A percentile compares a stretch with the other conserved stretches of the same genome.
Conservation (phyloP, 257 asterid genomes). For the Solanum bukasovii region DNA sequence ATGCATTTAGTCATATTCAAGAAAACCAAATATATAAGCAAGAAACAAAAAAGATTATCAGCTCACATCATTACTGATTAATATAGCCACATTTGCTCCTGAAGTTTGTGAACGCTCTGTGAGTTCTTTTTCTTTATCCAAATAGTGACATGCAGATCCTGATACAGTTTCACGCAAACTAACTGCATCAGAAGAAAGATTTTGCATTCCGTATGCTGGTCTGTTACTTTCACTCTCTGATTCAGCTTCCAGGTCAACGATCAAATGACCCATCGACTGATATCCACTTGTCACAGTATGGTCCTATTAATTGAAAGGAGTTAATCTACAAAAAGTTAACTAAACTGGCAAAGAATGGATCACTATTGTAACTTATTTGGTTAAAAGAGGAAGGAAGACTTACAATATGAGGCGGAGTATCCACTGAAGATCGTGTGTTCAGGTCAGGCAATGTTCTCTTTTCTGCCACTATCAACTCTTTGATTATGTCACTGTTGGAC, state of each 20-base stretch:
- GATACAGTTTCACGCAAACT: neutral
- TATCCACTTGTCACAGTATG: neutral
- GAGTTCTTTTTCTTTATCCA: neutral
- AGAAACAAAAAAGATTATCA: neutral
- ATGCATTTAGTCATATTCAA: neutral
- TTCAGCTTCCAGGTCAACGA: neutral
- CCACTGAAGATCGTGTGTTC: neutral
- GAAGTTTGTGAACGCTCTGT: neutral
- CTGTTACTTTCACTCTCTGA: neutral
- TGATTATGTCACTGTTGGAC: neutral
- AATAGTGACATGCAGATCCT: neutral
- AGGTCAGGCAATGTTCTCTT: neutral
- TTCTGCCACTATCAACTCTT: conserved; percentile 4
- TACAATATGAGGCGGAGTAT: neutral
- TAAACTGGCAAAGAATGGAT: neutral
- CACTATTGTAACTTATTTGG: neutral
- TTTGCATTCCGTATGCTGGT: neutral
- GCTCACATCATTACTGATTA: conserved; percentile 8
- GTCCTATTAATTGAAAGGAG: neutral
- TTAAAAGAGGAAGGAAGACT: neutral
- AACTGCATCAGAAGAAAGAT: neutral
- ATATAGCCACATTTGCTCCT: neutral
- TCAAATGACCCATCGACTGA: neutral
- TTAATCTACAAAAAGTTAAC: neutral
- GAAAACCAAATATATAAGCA: neutral